Conservation (phyloP, 495 filamentous ascomycete genomes). For the Annulohypoxylon bovei region DNA sequence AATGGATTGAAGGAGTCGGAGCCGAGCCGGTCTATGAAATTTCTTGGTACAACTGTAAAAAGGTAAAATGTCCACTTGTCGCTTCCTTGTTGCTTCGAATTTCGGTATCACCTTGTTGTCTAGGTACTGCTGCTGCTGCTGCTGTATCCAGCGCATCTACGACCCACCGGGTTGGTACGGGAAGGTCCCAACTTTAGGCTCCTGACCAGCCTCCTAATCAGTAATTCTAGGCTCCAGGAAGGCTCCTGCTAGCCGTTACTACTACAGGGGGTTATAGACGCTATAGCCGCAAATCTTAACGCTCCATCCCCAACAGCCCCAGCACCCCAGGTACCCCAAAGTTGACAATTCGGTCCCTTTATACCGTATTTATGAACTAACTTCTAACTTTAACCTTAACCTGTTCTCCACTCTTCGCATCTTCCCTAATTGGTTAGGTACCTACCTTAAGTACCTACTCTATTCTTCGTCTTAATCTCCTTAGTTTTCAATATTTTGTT, state of each 20-base stretch:
- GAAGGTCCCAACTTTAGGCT: slow-evolving; percentile 23
- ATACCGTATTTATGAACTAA: slow-evolving; percentile 10
- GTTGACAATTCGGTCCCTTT: slow-evolving; percentile 24
- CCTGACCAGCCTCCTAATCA: slow-evolving; percentile 12
- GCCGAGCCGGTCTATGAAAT: slow-evolving; percentile 5
- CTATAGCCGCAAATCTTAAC: slow-evolving; percentile 30
- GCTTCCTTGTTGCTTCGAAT: slow-evolving; percentile 8
- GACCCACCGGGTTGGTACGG: slow-evolving; percentile 35
- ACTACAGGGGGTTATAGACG: slow-evolving; percentile 12
- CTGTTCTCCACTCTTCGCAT: not conserved
- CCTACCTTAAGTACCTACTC: not conserved
- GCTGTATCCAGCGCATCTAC: not conserved
- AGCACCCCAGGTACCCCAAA: too few species aligned
- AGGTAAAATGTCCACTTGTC: not conserved
- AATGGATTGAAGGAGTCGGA: slow-evolving; percentile 17
- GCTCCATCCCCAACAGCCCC: not conserved
- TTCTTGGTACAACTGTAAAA: not conserved
- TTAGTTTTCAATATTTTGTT: not conserved
- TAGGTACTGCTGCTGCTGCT: too few species aligned
- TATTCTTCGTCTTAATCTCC: not conserved
- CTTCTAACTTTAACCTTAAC: slow-evolving; percentile 10
- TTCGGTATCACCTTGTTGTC: slow-evolving; percentile 12
- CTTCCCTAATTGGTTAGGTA: slow-evolving; percentile 13
- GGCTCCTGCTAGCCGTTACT: slow-evolving; percentile 1
- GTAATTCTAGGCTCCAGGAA: not conserved